phyloP scores from a whole-genome alignment of 2,329 filamentous ascomycete genomes.

The Sarocladiaceae sp. region DNA sequence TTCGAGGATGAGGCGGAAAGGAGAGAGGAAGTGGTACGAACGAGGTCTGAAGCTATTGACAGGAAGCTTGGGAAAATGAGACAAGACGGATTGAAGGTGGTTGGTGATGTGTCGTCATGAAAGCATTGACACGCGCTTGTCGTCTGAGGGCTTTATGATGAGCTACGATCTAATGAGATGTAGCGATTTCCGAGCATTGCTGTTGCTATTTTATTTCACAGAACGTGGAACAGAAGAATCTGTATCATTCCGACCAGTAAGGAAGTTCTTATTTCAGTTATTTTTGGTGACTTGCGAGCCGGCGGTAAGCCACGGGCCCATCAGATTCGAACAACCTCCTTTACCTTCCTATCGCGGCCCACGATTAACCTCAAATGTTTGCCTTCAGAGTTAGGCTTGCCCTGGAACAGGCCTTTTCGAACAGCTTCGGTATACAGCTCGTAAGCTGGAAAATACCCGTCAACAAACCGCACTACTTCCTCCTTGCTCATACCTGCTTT shows the following conservation, averaged over 20 bases:
- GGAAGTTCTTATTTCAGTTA: not conserved
- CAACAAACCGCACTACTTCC: constrained; percentile 70
- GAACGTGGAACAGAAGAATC: not conserved
- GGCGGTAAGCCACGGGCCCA: not conserved
- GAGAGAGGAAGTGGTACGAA: constrained; percentile 50
- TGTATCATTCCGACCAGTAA: not conserved
- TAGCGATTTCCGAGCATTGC: not conserved
- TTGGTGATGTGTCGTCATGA: constrained; percentile 31
- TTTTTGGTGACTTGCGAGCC: not conserved
- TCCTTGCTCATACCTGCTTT: constrained; percentile 74
- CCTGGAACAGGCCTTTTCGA: constrained; percentile 53
- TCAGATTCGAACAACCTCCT: constrained; percentile 47
- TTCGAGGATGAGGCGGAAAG: constrained; percentile 53
- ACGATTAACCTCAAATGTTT: constrained; percentile 52
- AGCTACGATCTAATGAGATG: too few relatives aligned
- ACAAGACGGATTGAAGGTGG: constrained; percentile 52
- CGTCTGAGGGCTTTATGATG: too few relatives aligned
- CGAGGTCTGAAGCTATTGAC: constrained; percentile 49
- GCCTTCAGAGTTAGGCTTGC: constrained; percentile 37
- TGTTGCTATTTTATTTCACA: not conserved
- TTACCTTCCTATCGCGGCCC: constrained; percentile 54
- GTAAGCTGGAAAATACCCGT: constrained; percentile 67
- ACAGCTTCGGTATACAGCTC: constrained; percentile 62
- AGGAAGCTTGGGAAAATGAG: constrained; percentile 51
- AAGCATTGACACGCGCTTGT: too few relatives aligned